Base-by-base conservation (phyloP, 805 yeast species). In the Myxozyma vanderwaltii region DNA sequence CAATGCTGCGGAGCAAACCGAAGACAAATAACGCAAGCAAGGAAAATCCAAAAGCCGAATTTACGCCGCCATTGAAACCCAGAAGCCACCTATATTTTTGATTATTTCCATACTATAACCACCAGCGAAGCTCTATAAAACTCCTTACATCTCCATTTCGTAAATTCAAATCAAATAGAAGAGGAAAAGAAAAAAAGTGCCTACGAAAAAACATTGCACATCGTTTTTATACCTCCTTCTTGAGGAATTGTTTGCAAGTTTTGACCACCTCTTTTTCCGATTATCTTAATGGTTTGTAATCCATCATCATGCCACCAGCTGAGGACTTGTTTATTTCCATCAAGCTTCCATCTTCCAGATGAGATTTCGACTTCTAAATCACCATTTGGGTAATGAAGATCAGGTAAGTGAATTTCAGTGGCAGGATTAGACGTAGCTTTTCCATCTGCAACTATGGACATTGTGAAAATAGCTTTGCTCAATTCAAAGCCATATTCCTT, bases 261-360 rank as follows among this genome's bases (percentile, higher is more conserved):
- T 50, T 61, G 64, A 8, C 39, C 50, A 8, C 64, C 65, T n/a
- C 65, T 48, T 17, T 59, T 13, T 4, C 65, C 64, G 19, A 53
- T 38, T 7, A 62, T 55, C n/a, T 24, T 55, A 38, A 79, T 69
- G 26, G 63, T 66, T 60, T 79, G 82, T 31, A 62, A 56, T 1
- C 82, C 82, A 1, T 69, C 56, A 2, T 73, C 80, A 69, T 88
- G 94, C 67, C 77, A 77, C 97, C 97, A 90, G 66, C 82, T 85
- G 44, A 90, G 70, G 33, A 82, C 73, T 64, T 86, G 89, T 21
- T 75, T 70, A 2, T 76, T 71, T 21, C 77, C 76, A 67, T 84
- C 82, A 64, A 80, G 80, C 48, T 77, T 76, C 66, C 85, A 81
- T 12, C 71, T 69, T 0, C 96, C 96, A 0, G 83, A 75, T 2